Base-by-base conservation (phyloP, 768 basidiomycete genomes). In the Mycena sanguinolenta region DNA sequence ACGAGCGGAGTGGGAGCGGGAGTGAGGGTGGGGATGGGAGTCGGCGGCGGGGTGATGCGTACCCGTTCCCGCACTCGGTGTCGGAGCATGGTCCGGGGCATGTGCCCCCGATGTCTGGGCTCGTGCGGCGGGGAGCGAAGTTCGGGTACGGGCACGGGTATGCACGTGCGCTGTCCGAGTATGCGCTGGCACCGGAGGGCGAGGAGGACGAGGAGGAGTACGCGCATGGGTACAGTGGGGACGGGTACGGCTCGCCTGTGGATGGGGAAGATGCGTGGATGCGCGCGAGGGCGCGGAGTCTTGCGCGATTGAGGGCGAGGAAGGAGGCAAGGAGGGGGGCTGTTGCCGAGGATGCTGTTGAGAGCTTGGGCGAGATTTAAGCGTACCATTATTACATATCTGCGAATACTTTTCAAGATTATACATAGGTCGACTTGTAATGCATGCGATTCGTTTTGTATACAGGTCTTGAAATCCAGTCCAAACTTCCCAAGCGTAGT, bases 321-420 rank as follows among this genome's bases (percentile, higher is more conserved):
- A 73, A 67, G 69, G 72, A 67, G 25, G 62, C 55, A 27, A 32
- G 69, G n/a, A 50, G 72, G 9, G 65, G 65, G n/a, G n/a, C n/a
- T n/a, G 59, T 27, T 52, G 67, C 46, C n/a, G 49, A 1, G 4
- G 6, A 50, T 14, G 9, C 8, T 3, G 39, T 34, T 34, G 32
- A 4, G 32, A 10, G 32, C 32, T 34, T 34, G 32, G 4, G 39
- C 49, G 49, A 50, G 9, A 50, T 50, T n/a, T 27, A 25, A 50
- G 23, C 49, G 27, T 50, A 46, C 44, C n/a, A n/a, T n/a, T n/a
- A n/a, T n/a, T n/a, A 42, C 19, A 46, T 46, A n/a, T 12, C 25
- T 50, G 27, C 27, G 49, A 50, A 25, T 50, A 50, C 49, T 50
- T 50, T 50, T 46, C 17, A 27, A 50, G 49, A 19, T 50, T 50